Conservation (phyloP, 805 yeast genomes). For the Candida ponderosae region DNA sequence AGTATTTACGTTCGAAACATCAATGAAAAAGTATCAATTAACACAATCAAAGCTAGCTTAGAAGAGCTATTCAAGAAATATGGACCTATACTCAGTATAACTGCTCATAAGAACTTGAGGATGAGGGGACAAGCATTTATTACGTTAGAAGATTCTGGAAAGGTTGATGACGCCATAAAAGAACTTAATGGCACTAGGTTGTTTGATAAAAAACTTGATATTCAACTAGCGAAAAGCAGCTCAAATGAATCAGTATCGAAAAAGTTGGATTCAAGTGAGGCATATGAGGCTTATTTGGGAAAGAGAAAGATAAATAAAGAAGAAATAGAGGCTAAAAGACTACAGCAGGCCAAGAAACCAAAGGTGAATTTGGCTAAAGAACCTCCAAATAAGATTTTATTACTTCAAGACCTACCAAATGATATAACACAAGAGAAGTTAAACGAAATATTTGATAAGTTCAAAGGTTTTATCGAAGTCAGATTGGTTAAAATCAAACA, state of each 20-base stretch:
- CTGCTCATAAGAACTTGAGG: conserved; percentile 52
- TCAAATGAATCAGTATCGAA: conserved; percentile 15
- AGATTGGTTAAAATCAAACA: conserved; percentile 60
- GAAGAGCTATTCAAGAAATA: conserved; percentile 31
- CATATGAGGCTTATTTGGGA: conserved; percentile 10
- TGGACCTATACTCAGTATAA: conserved; percentile 42
- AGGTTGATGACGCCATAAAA: conserved; percentile 28
- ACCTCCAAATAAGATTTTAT: conserved; percentile 65
- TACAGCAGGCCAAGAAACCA: conserved; percentile 6
- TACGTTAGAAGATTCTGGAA: conserved; percentile 35
- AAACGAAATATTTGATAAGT: conserved; percentile 35
- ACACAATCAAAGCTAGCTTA: conserved; percentile 39
- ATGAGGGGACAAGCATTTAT: conserved; percentile 83
- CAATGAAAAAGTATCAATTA: conserved; percentile 57
- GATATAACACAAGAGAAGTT: conserved; percentile 34
- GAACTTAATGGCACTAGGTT: conserved; percentile 12
- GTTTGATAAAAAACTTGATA: conserved; percentile 14
- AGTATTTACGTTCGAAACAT: conserved; percentile 54
- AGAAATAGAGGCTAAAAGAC: conserved; percentile 11
- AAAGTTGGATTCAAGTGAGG: conserved; percentile 5
- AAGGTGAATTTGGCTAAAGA: conserved; percentile 16
- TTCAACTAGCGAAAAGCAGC: conserved; percentile 18
- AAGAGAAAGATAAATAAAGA: conserved; percentile 12
- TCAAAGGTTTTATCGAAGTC: conserved; percentile 56
- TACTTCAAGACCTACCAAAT: conserved; percentile 57